phyloP scores from a whole-genome alignment of 768 basidiomycete genomes.

The Boletus tylopilopsis region DNA sequence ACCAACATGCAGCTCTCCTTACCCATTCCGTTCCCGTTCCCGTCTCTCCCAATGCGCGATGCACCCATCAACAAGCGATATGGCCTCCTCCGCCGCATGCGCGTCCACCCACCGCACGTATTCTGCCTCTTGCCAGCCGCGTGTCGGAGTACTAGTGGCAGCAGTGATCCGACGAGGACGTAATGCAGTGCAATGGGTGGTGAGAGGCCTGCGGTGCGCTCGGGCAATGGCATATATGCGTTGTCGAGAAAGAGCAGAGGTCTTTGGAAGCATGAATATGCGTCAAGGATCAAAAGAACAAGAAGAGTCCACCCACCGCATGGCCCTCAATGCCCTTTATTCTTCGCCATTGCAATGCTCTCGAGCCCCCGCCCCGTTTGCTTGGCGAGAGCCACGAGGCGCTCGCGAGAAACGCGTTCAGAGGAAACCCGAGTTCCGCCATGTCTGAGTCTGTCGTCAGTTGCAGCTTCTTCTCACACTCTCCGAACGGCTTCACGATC shows the following conservation, averaged over 20 bases:
- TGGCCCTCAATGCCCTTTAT: conserved; percentile 78
- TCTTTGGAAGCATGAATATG: conserved; percentile 35
- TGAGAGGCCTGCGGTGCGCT: conserved; percentile 71
- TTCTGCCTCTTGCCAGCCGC: conserved; percentile 91
- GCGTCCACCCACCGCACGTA: conserved; percentile 97
- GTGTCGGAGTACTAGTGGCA: conserved; percentile 85
- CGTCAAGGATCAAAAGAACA: not conserved
- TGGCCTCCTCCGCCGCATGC: conserved; percentile 76
- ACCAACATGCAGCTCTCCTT: no score
- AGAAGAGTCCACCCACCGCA: conserved; percentile 63
- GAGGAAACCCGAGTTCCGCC: conserved; percentile 91
- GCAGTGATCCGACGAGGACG: conserved; percentile 83
- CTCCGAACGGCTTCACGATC: conserved; percentile 86
- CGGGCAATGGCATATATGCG: conserved; percentile 55
- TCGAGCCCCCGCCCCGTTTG: conserved; percentile 68
- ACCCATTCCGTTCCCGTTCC: no score
- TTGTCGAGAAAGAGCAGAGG: conserved; percentile 90
- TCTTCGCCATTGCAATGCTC: conserved; percentile 75
- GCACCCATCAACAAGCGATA: conserved; percentile 76
- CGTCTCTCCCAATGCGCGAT: conserved; percentile 79
- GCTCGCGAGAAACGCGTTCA: conserved; percentile 74
- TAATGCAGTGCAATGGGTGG: conserved; percentile 88
- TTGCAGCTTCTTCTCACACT: conserved; percentile 92
- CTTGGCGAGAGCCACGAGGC: conserved; percentile 48
- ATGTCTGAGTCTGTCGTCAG: conserved; percentile 94